phyloP scores from a whole-genome alignment of 2,329 filamentous ascomycete genomes.

The Aspergillus sp. region DNA sequence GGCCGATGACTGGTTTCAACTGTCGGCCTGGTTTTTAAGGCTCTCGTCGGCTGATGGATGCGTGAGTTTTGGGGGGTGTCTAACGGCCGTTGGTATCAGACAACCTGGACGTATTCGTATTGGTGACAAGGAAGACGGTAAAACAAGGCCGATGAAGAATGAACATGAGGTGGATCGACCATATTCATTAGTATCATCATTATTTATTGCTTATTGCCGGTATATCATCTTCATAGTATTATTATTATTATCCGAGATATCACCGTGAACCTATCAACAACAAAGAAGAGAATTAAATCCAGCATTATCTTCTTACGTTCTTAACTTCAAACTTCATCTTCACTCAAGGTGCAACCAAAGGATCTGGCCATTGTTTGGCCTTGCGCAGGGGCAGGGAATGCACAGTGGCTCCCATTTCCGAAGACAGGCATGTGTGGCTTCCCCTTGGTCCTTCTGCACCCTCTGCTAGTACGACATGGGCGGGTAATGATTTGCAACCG shows the following conservation, averaged over 20 bases:
- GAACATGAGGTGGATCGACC: background rate
- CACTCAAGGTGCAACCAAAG: no score
- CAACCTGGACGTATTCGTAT: background rate
- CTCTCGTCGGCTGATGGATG: slow-evolving; percentile 1
- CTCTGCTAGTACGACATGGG: slow-evolving; percentile 13
- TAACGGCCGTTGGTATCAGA: background rate
- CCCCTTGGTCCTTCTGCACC: background rate
- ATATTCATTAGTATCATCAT: background rate
- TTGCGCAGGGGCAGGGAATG: slow-evolving; percentile 2
- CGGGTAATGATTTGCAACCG: slow-evolving; percentile 23
- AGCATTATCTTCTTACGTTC: no score
- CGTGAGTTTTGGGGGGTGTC: background rate
- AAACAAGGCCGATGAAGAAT: background rate
- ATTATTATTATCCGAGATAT: background rate
- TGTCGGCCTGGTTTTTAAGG: slow-evolving; percentile 9
- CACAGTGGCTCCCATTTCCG: slow-evolving; percentile 18
- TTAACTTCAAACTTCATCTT: no score
- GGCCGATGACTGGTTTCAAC: slow-evolving; percentile 9
- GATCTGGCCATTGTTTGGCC: background rate
- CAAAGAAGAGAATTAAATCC: no score
- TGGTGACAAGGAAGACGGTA: background rate
- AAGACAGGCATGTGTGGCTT: slow-evolving; percentile 16
- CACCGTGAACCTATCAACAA: background rate
- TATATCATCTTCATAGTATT: background rate
- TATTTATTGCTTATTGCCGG: no score